Evolutionary conservation across 139 green algal genomes (phyloP).

Genomic region (Chlorella sp.): DNA sequence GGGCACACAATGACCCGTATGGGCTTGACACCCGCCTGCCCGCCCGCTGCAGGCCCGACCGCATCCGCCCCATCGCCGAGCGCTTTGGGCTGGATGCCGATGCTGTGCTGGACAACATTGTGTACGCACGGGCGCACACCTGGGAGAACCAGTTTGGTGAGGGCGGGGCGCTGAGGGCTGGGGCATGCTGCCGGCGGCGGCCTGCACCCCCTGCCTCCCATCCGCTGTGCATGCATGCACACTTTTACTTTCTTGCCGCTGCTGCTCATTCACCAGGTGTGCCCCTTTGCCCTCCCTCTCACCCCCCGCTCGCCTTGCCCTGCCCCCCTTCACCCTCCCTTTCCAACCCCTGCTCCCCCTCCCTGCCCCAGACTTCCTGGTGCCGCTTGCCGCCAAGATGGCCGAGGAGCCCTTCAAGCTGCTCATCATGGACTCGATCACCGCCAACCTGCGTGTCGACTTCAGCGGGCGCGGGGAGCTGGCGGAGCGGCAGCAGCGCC

Average conservation of each 20-base stretch:
- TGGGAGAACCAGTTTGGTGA: constrained; percentile 81
- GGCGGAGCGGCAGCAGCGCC: constrained; percentile 91
- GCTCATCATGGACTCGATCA: constrained; percentile 92
- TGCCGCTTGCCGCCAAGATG: constrained; percentile 76
- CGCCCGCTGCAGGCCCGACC: constrained; percentile 64
- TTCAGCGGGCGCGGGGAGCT: constrained; percentile 92
- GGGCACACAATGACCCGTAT: too few species aligned
- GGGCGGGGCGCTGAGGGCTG: background rate
- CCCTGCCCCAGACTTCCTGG: constrained; percentile 33
- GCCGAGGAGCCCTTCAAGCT: constrained; percentile 82
- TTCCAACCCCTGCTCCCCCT: background rate
- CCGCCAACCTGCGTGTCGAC: constrained; percentile 84
- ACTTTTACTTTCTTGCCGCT: too few species aligned
- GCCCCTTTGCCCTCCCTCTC: too few species aligned
- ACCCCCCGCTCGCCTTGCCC: background rate
- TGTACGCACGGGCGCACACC: constrained; percentile 81
- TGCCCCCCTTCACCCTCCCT: background rate
- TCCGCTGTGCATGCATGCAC: background rate
- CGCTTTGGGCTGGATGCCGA: constrained; percentile 84
- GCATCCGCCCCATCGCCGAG: constrained; percentile 85
- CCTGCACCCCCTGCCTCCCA: background rate
- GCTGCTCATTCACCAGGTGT: too few species aligned
- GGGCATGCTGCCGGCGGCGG: background rate
- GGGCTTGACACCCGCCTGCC: background rate
- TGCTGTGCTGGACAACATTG: constrained; percentile 77